Percentiles rank a stretch among this genome's conserved stretches.
phyloP scores from a whole-genome alignment of 352 stramenopile species.

The Phytophthora citricola region DNA sequence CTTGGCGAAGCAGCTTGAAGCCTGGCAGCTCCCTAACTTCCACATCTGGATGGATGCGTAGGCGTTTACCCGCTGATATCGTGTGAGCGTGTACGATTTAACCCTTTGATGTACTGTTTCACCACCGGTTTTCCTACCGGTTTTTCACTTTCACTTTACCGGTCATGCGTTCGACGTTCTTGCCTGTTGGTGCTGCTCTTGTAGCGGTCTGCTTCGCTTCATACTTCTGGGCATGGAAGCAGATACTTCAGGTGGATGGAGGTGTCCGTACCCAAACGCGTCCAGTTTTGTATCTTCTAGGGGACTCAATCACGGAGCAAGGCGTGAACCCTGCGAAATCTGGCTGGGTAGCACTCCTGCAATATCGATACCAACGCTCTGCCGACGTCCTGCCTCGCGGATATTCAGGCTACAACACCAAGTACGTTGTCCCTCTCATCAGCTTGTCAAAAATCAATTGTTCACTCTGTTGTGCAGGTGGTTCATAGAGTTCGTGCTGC shows the following conservation, averaged over 20 bases:
- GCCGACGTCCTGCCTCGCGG: slow-evolving; percentile 68
- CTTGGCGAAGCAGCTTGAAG: slow-evolving; percentile 34
- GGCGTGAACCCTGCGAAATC: slow-evolving; percentile 40
- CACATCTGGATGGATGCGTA: slow-evolving; percentile 36
- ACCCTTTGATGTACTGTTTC: slow-evolving; percentile 1
- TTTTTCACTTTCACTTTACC: slow-evolving; percentile 23
- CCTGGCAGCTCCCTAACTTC: slow-evolving; percentile 47
- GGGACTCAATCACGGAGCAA: slow-evolving; percentile 76
- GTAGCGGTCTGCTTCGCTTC: slow-evolving; percentile 16
- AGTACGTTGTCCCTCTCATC: slow-evolving; percentile 7
- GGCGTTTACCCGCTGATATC: neutral
- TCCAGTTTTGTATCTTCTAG: slow-evolving; percentile 51
- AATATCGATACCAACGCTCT: slow-evolving; percentile 56
- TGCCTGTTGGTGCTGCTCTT: slow-evolving; percentile 12
- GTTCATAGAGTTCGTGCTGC: slow-evolving; percentile 49
- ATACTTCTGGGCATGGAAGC: slow-evolving; percentile 23
- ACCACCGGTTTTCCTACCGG: slow-evolving; percentile 21
- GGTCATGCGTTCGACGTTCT: slow-evolving; percentile 4
- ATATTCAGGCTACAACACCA: slow-evolving; percentile 62
- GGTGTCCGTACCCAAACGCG: slow-evolving; percentile 12
- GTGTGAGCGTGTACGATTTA: neutral
- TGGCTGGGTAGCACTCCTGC: slow-evolving; percentile 59
- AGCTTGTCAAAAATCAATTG: neutral
- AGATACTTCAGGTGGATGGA: slow-evolving; percentile 4
- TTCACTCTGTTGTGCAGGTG: slow-evolving; percentile 26